phyloP scores from a whole-genome alignment of 2,329 filamentous ascomycete species.

The Orbilia javanica region DNA sequence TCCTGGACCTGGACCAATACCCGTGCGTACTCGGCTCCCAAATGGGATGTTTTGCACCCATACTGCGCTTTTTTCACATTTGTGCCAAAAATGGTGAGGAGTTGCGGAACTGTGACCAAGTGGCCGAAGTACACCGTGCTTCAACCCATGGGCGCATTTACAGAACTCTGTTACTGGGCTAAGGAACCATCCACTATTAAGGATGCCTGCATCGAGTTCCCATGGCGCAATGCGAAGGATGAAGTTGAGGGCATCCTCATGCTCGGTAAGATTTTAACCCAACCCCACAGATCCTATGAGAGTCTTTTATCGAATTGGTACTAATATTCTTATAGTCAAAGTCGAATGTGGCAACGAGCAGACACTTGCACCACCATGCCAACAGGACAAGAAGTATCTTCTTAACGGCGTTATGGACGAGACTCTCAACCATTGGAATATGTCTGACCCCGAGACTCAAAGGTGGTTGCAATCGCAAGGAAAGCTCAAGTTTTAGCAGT shows the following conservation, averaged over 20 bases:
- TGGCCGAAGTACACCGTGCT: slow-evolving; percentile 10
- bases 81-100: slow-evolving; percentile 52
- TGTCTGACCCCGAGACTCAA: slow-evolving; percentile 14
- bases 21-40: slow-evolving; percentile 17
- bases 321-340: slow-evolving; percentile 25
- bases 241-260: slow-evolving; percentile 37
- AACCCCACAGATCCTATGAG: not conserved
- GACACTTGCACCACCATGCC: slow-evolving; percentile 37
- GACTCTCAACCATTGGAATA: slow-evolving; percentile 30
- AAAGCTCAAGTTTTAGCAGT: not conserved
- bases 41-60: slow-evolving; percentile 35
- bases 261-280: slow-evolving; percentile 20
- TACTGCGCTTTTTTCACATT: slow-evolving; percentile 52
- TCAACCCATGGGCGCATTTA: slow-evolving; percentile 19
- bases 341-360: slow-evolving; percentile 44
- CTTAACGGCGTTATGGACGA: slow-evolving; percentile 35
- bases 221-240: slow-evolving; percentile 28
- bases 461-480: slow-evolving; percentile 16
- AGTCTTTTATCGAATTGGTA: not conserved
- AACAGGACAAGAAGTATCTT: slow-evolving; percentile 47
- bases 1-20: slow-evolving; percentile 29
- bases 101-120: slow-evolving; percentile 30
- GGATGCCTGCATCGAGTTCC: slow-evolving; percentile 30
- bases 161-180: slow-evolving; percentile 3
- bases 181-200: not conserved